Percentiles rank a stretch among this genome's conserved stretches.
Conservation (phyloP, 176 grass and related monocot genomes). For the Puccinellia tenuiflora region DNA sequence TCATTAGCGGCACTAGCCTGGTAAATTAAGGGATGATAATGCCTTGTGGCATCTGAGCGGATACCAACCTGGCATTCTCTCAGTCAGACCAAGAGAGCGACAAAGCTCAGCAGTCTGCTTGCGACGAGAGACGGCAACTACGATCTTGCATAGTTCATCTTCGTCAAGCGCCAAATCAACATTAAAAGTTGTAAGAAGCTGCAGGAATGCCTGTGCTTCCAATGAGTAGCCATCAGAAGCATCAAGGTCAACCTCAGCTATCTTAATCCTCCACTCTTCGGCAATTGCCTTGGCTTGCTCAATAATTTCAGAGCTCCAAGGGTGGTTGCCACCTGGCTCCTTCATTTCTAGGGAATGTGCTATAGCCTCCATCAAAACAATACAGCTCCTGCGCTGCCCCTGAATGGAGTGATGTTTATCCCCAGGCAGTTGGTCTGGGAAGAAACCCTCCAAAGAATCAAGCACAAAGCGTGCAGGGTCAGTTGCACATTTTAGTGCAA, state of each 20-base stretch:
- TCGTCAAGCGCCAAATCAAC: constrained; percentile 72
- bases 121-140: constrained; percentile 81
- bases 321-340: constrained; percentile 42
- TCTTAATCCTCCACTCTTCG: constrained; percentile 75
- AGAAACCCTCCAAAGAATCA: constrained; percentile 78
- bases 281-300: constrained; percentile 71
- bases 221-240: constrained; percentile 78
- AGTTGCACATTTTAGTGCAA: constrained; percentile 73
- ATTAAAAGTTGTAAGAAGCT: constrained; percentile 82
- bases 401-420: constrained; percentile 46
- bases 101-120: constrained; percentile 66
- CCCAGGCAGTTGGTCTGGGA: constrained; percentile 50
- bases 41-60: constrained; percentile 31
- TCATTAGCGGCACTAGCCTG: constrained; percentile 21
- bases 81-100: constrained; percentile 64
- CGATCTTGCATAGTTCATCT: constrained; percentile 84
- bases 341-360: constrained; percentile 42
- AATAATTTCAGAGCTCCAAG: constrained; percentile 90
- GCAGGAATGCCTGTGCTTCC: constrained; percentile 84
- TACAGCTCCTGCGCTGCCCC: constrained; percentile 69
- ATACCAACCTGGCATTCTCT: constrained; percentile 93
- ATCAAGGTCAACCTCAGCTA: constrained; percentile 72
- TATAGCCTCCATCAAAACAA: constrained; percentile 83
- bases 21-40: constrained; percentile 45
- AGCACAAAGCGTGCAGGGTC: constrained; percentile 81